phyloP scores from a whole-genome alignment of 2,329 filamentous ascomycete genomes.

The Colletotrichum nymphaeae region DNA sequence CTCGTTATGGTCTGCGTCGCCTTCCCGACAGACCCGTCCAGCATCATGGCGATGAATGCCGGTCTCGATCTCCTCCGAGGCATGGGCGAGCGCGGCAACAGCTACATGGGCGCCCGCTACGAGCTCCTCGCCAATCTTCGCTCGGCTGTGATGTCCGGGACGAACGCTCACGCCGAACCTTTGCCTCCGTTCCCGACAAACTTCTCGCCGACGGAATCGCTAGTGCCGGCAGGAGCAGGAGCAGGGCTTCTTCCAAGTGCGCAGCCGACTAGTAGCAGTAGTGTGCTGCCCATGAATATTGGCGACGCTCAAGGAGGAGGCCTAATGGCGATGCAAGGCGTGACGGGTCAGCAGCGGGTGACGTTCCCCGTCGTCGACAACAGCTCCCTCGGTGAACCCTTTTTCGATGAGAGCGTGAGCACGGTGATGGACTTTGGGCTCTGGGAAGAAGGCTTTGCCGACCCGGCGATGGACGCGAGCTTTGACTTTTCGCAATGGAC shows the following conservation, averaged over 20 bases:
- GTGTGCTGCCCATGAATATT: neutral
- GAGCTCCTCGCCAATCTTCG: conserved; percentile 45
- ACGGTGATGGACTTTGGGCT: conserved; percentile 47
- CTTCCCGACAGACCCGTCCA: conserved; percentile 57
- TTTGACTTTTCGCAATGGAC: conserved; percentile 46
- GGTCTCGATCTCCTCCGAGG: conserved; percentile 57
- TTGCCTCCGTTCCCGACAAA: conserved; percentile 1
- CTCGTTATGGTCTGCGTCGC: conserved; percentile 52
- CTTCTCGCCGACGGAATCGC: conserved; percentile 23
- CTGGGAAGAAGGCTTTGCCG: conserved; percentile 53
- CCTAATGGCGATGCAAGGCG: neutral
- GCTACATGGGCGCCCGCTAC: conserved; percentile 54
- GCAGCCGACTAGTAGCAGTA: neutral
- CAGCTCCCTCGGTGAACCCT: conserved; percentile 42
- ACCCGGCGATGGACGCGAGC: conserved; percentile 47
- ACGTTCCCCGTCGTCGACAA: conserved; percentile 45
- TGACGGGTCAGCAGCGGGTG: conserved; percentile 8
- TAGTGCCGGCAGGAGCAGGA: neutral
- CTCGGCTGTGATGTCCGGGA: conserved; percentile 39
- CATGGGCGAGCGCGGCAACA: conserved; percentile 66
- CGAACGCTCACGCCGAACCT: neutral
- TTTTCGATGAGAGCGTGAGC: conserved; percentile 43
- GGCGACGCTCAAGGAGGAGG: neutral
- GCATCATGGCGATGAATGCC: conserved; percentile 56
- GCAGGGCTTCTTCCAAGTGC: neutral